These are phyloP conservation scores for Ganoderma lingzhi DNA, from an alignment of 1,284 basidiomycete genomes.

Conservation along the genomic window DNA sequence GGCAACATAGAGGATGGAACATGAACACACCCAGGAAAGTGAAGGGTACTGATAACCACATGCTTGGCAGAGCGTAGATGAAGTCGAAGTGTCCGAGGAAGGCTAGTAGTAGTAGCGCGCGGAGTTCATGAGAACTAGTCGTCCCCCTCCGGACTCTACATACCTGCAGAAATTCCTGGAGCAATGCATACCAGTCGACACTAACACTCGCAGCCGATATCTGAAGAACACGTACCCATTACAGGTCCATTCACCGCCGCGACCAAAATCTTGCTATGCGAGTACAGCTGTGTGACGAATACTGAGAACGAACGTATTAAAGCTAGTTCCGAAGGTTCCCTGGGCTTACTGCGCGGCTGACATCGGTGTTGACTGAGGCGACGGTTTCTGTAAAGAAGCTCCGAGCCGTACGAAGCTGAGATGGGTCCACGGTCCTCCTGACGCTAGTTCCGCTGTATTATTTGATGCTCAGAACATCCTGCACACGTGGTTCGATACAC, in stretches of 20 bases:
- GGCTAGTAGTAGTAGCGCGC: conserved; percentile 52
- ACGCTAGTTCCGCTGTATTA: conserved; percentile 34
- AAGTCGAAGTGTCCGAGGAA: conserved; percentile 79
- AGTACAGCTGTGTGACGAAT: conserved; percentile 56
- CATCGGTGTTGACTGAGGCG: conserved; percentile 62
- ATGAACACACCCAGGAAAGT: conserved; percentile 64
- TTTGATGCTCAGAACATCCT: too few relatives aligned
- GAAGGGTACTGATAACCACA: conserved; percentile 72
- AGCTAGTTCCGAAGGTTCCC: not conserved
- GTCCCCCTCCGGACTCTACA: conserved; percentile 12
- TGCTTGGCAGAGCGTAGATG: conserved; percentile 69
- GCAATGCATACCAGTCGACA: conserved; percentile 15
- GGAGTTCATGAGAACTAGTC: not conserved
- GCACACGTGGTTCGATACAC: not conserved
- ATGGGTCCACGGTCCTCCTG: conserved; percentile 5
- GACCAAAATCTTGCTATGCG: conserved; percentile 68
- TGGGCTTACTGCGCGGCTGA: conserved; percentile 64
- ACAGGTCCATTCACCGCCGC: conserved; percentile 78
- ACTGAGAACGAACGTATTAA: not conserved
- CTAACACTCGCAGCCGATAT: not conserved
- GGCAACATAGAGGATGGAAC: not conserved
- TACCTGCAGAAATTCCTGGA: conserved; percentile 73
- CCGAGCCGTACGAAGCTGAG: conserved; percentile 47
- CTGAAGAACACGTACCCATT: conserved; percentile 55
- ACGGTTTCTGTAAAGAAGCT: conserved; percentile 53